phyloP scores from a whole-genome alignment of 352 stramenopile species.

The Phytophthora pisi region DNA sequence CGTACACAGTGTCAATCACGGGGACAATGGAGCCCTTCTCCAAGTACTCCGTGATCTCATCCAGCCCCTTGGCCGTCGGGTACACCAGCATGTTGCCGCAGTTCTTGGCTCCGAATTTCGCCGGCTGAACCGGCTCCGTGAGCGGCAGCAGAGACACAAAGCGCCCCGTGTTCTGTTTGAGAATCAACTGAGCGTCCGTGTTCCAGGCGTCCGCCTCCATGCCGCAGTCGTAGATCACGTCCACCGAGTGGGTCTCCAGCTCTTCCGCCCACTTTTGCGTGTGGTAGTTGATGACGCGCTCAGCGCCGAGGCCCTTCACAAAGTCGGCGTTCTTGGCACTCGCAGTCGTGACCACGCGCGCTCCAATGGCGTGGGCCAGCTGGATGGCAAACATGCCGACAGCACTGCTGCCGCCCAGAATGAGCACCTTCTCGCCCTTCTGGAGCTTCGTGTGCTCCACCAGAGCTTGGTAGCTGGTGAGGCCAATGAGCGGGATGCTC shows the following conservation, averaged over 20 bases:
- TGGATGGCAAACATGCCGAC: slow-evolving; percentile 53
- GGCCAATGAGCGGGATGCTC: slow-evolving; percentile 34
- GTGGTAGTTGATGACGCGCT: slow-evolving; percentile 46
- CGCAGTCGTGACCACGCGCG: slow-evolving; percentile 34
- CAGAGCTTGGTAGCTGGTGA: slow-evolving; percentile 50
- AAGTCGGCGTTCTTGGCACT: slow-evolving; percentile 40
- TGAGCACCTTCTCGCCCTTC: slow-evolving; percentile 47
- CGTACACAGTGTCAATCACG: slow-evolving; percentile 39
- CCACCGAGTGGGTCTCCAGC: slow-evolving; percentile 39
- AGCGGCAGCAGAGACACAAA: slow-evolving; percentile 29
- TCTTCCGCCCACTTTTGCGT: slow-evolving; percentile 46
- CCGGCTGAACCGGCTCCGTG: slow-evolving; percentile 10
- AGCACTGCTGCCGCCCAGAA: slow-evolving; percentile 47
- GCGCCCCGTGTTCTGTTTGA: slow-evolving; percentile 28
- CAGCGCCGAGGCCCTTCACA: slow-evolving; percentile 31
- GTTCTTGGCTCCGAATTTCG: slow-evolving; percentile 24
- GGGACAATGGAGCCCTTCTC: slow-evolving; percentile 33
- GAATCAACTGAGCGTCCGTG: slow-evolving; percentile 26
- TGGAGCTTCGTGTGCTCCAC: slow-evolving; percentile 42
- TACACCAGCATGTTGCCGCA: slow-evolving; percentile 14
- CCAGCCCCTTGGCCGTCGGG: slow-evolving; percentile 20
- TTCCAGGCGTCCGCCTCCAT: slow-evolving; percentile 40
- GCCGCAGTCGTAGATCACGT: slow-evolving; percentile 49
- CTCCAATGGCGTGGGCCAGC: slow-evolving; percentile 40
- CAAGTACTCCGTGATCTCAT: slow-evolving; percentile 39